Conservation (phyloP, 2,329 filamentous ascomycete genomes). For the Fonsecaea pugnacius region DNA sequence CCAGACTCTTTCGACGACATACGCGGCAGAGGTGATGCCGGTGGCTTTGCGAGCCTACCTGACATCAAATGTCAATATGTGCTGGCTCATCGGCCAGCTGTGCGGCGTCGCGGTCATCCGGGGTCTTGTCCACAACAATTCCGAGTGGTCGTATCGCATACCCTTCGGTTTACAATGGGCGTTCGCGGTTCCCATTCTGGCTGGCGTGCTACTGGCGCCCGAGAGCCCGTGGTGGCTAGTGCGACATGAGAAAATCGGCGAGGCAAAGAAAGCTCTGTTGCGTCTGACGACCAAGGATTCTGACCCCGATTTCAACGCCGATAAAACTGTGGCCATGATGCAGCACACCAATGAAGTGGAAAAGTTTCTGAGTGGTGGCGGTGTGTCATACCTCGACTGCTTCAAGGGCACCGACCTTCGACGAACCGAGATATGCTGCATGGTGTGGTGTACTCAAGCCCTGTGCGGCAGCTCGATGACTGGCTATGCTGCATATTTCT, state of each 20-base stretch:
- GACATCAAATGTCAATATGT: conserved; percentile 62
- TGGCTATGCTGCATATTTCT: conserved; percentile 43
- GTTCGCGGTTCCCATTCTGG: conserved; percentile 53
- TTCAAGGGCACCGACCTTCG: conserved; percentile 44
- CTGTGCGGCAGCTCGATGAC: conserved; percentile 42
- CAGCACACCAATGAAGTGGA: conserved; percentile 58
- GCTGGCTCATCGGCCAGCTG: conserved; percentile 62
- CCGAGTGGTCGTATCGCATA: conserved; percentile 57
- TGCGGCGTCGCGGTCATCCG: conserved; percentile 55
- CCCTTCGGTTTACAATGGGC: conserved; percentile 60
- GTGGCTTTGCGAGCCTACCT: conserved; percentile 56
- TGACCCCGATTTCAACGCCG: conserved; percentile 50
- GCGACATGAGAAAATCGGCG: conserved; percentile 47
- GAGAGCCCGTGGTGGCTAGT: conserved; percentile 60
- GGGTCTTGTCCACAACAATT: conserved; percentile 45
- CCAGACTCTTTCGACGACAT: conserved; percentile 59
- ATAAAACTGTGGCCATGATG: conserved; percentile 60
- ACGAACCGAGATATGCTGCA: conserved; percentile 43
- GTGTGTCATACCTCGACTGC: conserved; percentile 45
- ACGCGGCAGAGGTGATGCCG: conserved; percentile 57
- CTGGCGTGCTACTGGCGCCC: conserved; percentile 52
- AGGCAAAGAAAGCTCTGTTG: conserved; percentile 48
- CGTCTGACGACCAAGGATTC: conserved; percentile 47
- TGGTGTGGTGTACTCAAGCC: conserved; percentile 41
- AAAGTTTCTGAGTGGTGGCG: conserved; percentile 38